Conservation (phyloP, 495 filamentous ascomycete genomes). For the Xylaria telfairii region DNA sequence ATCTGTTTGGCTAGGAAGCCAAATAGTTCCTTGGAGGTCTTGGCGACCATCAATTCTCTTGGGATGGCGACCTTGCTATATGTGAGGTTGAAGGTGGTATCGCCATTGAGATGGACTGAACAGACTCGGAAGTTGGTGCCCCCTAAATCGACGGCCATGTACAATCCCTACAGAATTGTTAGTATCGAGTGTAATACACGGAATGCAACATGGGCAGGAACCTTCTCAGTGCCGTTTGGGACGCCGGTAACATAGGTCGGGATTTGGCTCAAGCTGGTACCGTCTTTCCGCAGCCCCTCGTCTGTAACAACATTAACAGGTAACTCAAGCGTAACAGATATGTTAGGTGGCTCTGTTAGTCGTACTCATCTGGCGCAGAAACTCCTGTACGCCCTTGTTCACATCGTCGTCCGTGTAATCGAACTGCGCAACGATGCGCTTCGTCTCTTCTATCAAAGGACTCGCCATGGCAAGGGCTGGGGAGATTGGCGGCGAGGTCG, state of each 20-base stretch:
- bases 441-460: constrained; percentile 70
- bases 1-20: constrained; percentile 92
- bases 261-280: constrained; percentile 88
- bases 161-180: constrained; percentile 71
- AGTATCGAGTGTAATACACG: neutral
- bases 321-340: neutral
- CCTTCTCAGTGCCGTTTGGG: constrained; percentile 97
- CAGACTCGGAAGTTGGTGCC: constrained; percentile 99
- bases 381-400: constrained; percentile 79
- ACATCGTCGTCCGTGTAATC: constrained; percentile 83
- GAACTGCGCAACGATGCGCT: constrained; percentile 82
- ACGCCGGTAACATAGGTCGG: constrained; percentile 95
- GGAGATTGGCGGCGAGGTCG: constrained; percentile 53
- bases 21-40: constrained; percentile 87
- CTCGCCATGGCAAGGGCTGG: constrained; percentile 56
- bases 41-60: constrained; percentile 85
- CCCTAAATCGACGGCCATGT: constrained; percentile 94
- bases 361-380: constrained; percentile 82
- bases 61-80: constrained; percentile 93
- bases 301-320: constrained; percentile 48
- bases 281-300: constrained; percentile 81
- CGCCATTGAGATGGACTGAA: constrained; percentile 87
- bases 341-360: constrained; percentile 15
- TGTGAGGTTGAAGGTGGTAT: constrained; percentile 88
- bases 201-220: constrained; percentile 34